Evolutionary conservation across 2,329 filamentous ascomycete species (phyloP).

Genomic region (Rutstroemia sp.): DNA sequence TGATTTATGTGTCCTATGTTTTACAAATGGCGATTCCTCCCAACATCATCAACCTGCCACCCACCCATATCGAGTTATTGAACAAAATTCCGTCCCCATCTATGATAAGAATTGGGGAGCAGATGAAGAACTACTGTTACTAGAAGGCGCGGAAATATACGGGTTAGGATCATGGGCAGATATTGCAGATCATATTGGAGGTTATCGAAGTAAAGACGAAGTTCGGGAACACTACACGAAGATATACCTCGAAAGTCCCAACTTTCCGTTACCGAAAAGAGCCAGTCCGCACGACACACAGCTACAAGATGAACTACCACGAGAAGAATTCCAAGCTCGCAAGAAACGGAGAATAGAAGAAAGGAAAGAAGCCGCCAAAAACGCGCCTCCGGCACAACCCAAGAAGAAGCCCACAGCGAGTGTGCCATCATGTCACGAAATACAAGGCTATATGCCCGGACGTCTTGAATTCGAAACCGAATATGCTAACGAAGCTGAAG

Average conservation of each 20-base stretch:
- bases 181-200: constrained; percentile 95
- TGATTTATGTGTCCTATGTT: constrained; percentile 94
- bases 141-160: constrained; percentile 94
- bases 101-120: constrained; percentile 94
- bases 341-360: constrained; percentile 95
- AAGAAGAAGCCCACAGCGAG: constrained; percentile 95
- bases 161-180: constrained; percentile 96
- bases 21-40: constrained; percentile 71
- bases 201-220: constrained; percentile 89
- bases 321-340: constrained; percentile 85
- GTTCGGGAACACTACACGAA: constrained; percentile 89
- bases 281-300: constrained; percentile 77
- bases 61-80: constrained; percentile 88
- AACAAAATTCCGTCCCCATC: constrained; percentile 97
- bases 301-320: constrained; percentile 70
- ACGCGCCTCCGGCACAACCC: constrained; percentile 72
- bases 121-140: constrained; percentile 86
- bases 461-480: constrained; percentile 96
- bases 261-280: constrained; percentile 79
- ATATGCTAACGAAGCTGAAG: constrained; percentile 95
- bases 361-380: constrained; percentile 78
- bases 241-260: constrained; percentile 75
- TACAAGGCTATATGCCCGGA: constrained; percentile 97
- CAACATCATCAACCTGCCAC: constrained; percentile 80
- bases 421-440: constrained; percentile 93